A percentile compares a stretch with the other conserved stretches of the same genome.
Conservation (phyloP, 805 yeast species). For the Scheffersomyces lignosus region DNA sequence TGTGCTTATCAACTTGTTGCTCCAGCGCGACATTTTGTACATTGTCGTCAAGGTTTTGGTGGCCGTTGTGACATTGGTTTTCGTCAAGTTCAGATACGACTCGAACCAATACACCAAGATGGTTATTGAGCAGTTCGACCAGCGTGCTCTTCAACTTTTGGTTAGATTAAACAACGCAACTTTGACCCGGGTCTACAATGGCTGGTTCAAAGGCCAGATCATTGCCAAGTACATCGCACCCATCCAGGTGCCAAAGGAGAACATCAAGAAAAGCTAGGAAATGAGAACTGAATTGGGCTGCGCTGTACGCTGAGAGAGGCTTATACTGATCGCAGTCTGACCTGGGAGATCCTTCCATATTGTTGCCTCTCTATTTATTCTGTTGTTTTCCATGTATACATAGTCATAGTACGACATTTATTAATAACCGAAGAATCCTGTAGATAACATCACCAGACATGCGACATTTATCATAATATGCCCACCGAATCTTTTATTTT, state of each 20-base stretch:
- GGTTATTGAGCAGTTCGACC: slow-evolving; percentile 48
- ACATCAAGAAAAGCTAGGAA: slow-evolving; percentile 6
- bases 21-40: slow-evolving; percentile 21
- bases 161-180: slow-evolving; percentile 8
- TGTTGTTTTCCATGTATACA: no score
- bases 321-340: no score
- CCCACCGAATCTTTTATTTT: no score
- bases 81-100: slow-evolving; percentile 37
- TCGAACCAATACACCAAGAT: slow-evolving; percentile 31
- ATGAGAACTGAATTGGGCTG: no score
- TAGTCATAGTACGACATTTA: no score
- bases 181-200: slow-evolving; percentile 16
- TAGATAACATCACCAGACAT: no score
- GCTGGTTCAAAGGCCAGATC: slow-evolving; percentile 15
- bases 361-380: no score
- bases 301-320: no score
- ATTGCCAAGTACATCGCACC: slow-evolving; percentile 17
- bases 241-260: slow-evolving; percentile 21
- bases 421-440: no score
- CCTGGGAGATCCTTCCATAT: no score
- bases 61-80: slow-evolving; percentile 26
- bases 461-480: no score
- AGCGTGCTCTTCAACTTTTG: slow-evolving; percentile 31
- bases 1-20: slow-evolving; percentile 21
- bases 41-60: slow-evolving; percentile 38